These are phyloP conservation scores for Clitopilus passeckerianus DNA, from an alignment of 768 basidiomycete genomes.

Conservation along the genomic window DNA sequence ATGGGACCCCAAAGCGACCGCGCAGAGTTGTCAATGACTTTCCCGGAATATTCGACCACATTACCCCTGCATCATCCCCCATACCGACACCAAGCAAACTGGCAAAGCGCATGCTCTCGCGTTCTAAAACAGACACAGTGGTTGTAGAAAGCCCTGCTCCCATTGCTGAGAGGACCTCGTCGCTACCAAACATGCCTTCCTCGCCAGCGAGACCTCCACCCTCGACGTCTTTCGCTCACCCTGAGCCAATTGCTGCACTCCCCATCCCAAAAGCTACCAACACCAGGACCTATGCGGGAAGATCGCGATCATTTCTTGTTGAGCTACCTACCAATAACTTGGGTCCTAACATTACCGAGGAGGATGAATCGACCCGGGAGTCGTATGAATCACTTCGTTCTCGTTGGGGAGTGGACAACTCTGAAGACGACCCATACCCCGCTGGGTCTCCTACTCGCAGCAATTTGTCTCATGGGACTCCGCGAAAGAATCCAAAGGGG, in stretches of 20 bases:
- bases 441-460: slow-evolving; percentile 27
- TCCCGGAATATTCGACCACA: slow-evolving; percentile 39
- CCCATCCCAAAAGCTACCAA: slow-evolving; percentile 22
- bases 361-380: slow-evolving; percentile 58
- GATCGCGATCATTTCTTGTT: slow-evolving; percentile 77
- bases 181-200: slow-evolving; percentile 27
- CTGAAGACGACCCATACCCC: slow-evolving; percentile 63
- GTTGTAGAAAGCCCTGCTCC: slow-evolving; percentile 23
- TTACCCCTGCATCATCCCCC: slow-evolving; percentile 19
- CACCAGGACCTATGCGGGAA: slow-evolving; percentile 68
- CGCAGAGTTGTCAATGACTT: slow-evolving; percentile 31
- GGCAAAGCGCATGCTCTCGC: slow-evolving; percentile 68
- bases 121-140: slow-evolving; percentile 61
- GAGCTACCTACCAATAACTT: slow-evolving; percentile 40
- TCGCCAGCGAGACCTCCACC: slow-evolving; percentile 11
- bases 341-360: slow-evolving; percentile 24
- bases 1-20: slow-evolving; percentile 15
- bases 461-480: slow-evolving; percentile 26
- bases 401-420: slow-evolving; percentile 80
- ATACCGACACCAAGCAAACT: slow-evolving; percentile 36
- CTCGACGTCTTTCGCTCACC: slow-evolving; percentile 16
- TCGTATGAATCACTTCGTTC: slow-evolving; percentile 69
- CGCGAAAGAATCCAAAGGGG: slow-evolving; percentile 30
- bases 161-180: slow-evolving; percentile 26
- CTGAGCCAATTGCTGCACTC: slow-evolving; percentile 19